Evolutionary conservation across 2,329 filamentous ascomycete species (phyloP).

Genomic region (Podosphaera aphanis): DNA sequence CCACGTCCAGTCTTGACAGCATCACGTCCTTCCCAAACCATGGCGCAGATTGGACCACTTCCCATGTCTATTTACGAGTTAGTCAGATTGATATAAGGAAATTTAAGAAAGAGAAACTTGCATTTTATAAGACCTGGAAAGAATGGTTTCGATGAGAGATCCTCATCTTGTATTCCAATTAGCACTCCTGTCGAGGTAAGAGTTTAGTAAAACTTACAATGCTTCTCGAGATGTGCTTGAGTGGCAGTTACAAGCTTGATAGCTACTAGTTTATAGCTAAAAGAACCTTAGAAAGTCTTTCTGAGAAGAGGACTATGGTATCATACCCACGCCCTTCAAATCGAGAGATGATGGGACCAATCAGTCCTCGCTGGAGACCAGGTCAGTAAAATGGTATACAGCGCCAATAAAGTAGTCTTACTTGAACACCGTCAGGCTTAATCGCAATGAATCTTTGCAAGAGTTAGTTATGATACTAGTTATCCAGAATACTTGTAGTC

Average conservation of each 20-base stretch:
- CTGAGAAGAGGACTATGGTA: neutral
- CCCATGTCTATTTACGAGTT: conserved; percentile 50
- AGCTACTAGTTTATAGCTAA: conserved; percentile 88
- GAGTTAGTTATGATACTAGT: conserved; percentile 9
- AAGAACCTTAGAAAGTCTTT: neutral
- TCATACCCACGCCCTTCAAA: conserved; percentile 79
- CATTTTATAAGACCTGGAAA: conserved; percentile 84
- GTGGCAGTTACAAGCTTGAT: conserved; percentile 81
- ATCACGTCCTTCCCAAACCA: conserved; percentile 98
- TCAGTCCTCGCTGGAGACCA: conserved; percentile 57
- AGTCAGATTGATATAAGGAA: conserved; percentile 7
- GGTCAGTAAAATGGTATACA: neutral
- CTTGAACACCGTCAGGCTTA: conserved; percentile 99
- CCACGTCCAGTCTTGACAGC: conserved; percentile 94
- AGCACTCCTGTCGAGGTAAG: neutral
- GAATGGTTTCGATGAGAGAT: conserved; percentile 87
- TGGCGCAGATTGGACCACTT: conserved; percentile 90
- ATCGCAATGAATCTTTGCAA: conserved; percentile 84
- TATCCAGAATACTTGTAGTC: conserved; percentile 2
- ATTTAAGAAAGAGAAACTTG: conserved; percentile 23
- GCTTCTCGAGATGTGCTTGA: conserved; percentile 92
- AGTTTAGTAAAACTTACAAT: conserved; percentile 36
- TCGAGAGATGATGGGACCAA: conserved; percentile 92
- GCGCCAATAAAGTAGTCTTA: conserved; percentile 23
- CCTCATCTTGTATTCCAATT: conserved; percentile 32